phyloP scores from a whole-genome alignment of 805 yeast genomes.

The Kodamaea leandrae region DNA sequence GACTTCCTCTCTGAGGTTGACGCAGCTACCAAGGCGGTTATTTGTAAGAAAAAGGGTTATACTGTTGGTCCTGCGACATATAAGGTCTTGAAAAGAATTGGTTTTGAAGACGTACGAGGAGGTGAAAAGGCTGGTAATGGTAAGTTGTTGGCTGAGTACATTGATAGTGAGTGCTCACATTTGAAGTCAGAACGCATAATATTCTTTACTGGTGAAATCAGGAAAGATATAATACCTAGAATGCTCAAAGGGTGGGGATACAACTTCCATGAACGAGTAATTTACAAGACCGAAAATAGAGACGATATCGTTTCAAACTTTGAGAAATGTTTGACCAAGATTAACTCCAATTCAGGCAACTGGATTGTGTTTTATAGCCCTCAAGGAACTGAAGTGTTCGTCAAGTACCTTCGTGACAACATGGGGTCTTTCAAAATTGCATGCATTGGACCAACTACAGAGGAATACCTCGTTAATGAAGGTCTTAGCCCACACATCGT shows the following conservation, averaged over 20 bases:
- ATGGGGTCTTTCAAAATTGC: constrained; percentile 46
- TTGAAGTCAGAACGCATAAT: constrained; percentile 39
- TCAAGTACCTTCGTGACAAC: constrained; percentile 33
- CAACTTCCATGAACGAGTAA: constrained; percentile 54
- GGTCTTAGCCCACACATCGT: constrained; percentile 61
- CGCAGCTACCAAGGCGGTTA: constrained; percentile 16
- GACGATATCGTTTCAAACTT: constrained; percentile 46
- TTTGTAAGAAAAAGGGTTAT: constrained; percentile 57
- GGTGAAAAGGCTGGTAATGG: constrained; percentile 84
- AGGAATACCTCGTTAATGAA: constrained; percentile 50
- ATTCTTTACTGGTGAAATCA: constrained; percentile 82
- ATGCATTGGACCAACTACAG: constrained; percentile 92
- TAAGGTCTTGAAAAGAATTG: constrained; percentile 52
- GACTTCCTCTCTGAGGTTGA: constrained; percentile 36
- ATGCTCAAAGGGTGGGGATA: constrained; percentile 46
- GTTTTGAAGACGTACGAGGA: constrained; percentile 69
- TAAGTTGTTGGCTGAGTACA: constrained; percentile 58
- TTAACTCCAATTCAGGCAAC: constrained; percentile 15
- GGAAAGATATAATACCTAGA: constrained; percentile 78
- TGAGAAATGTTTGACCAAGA: constrained; percentile 6
- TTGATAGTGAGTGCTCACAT: constrained; percentile 34
- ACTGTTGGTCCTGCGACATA: constrained; percentile 94
- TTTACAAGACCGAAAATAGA: constrained; percentile 64
- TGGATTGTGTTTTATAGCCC: constrained; percentile 93
- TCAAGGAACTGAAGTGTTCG: constrained; percentile 72